Percentiles rank a stretch among this genome's conserved stretches.
These are phyloP conservation scores for Physocladia obscura DNA, from an alignment of 192 early-diverging fungal genomes.

Conservation along the genomic window DNA sequence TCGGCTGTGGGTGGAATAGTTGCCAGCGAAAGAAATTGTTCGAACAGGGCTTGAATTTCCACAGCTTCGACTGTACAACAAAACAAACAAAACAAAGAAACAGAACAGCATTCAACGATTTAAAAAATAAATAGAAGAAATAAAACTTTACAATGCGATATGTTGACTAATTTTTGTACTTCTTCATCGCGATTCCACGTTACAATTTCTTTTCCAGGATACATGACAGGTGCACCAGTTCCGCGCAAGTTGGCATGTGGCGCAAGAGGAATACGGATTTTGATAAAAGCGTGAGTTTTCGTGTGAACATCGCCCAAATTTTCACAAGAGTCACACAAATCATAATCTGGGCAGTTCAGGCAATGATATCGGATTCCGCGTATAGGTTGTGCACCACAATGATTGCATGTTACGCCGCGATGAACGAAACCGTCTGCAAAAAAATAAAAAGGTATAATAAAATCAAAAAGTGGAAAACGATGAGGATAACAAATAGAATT, in stretches of 20 bases:
- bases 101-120: too few relatives aligned
- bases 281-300: constrained; percentile 82
- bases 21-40: constrained; percentile 80
- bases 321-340: constrained; percentile 92
- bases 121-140: background rate
- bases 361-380: constrained; percentile 91
- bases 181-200: constrained; percentile 17
- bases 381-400: constrained; percentile 83
- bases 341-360: constrained; percentile 88
- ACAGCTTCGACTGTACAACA: constrained; percentile 70
- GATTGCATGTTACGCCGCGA: constrained; percentile 90
- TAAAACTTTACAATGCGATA: constrained; percentile 69
- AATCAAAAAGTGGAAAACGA: background rate
- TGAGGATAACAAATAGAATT: background rate
- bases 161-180: constrained; percentile 51
- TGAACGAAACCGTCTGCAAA: constrained; percentile 57
- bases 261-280: constrained; percentile 88
- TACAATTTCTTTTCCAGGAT: constrained; percentile 60
- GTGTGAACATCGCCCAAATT: constrained; percentile 68
- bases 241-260: constrained; percentile 79
- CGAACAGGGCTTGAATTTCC: constrained; percentile 85
- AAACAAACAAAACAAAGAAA: background rate
- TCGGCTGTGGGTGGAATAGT: constrained; percentile 50
- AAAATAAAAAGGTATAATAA: background rate
- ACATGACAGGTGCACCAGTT: constrained; percentile 73